Base-by-base conservation (phyloP, 2,329 filamentous ascomycete species). In the Colletotrichum graminicola region DNA sequence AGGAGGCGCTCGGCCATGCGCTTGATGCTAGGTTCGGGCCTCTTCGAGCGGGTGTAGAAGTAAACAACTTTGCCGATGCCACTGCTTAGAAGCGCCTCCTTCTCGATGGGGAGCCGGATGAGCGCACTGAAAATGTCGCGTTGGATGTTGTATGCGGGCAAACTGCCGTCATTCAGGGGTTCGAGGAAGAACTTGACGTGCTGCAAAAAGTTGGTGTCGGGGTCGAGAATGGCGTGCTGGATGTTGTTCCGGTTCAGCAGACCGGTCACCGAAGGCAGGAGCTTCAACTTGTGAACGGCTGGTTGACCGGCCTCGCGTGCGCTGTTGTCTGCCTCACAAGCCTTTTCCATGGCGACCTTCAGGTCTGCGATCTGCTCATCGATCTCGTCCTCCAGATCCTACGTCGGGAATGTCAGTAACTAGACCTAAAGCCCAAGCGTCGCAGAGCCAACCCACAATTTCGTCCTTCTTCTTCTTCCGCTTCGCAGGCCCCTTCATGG, bases 121-220 rank as follows among this genome's bases (percentile, higher is more conserved):
- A 99, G 86, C 32, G 94, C 92, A 34, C 89, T 89, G 80, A 99
- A 96, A 54, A 99, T 89, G 79, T 98, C 95, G 73, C 95, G 94
- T 84, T 99, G 96, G 75, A 99, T 98, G 79, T 96, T 96, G 84
- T 98, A 99, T 39, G 96, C 95, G 0, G 96, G 96, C 61, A 99
- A 88, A 72, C 94, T 95, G 68, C 95, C 96, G 79, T 98, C 95
- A 76, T 95, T 94, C 56, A 98, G 88, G 0, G 96, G 96, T 80
- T 99, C 96, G 29, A 99, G 89, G 87, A 98, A 98, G 87, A 97
- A 98, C 79, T 95, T 94, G 78, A 99, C 94, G 18, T 95, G 93
- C 82, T 97, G 94, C 49, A 99, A 85, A 73, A 99, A 92, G 83
- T 98, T 98, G 78, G 93, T 97, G 78, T 99, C 96, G 0, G 95